Conservation (phyloP, 345 rosid species). For the Populus nigra region DNA sequence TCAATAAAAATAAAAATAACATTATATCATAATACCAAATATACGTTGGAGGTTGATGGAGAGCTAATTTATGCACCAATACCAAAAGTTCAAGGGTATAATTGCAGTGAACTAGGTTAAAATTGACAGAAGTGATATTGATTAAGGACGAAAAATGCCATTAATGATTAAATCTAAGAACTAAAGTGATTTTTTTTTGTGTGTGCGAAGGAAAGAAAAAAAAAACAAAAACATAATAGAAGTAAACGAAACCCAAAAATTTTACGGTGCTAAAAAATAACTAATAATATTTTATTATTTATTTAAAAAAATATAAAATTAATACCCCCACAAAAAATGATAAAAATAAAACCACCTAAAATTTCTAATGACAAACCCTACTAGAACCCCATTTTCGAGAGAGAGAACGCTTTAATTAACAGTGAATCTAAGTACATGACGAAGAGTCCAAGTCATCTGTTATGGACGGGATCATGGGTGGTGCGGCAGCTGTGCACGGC, state of each 20-base stretch:
- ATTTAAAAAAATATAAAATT: no score
- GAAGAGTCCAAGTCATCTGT: constrained; percentile 20
- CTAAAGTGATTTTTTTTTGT: background rate
- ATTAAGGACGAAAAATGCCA: background rate
- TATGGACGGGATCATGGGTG: constrained; percentile 21
- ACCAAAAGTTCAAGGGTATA: background rate
- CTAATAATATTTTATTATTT: no score
- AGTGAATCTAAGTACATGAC: constrained; percentile 7
- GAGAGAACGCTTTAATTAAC: background rate
- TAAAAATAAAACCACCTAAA: background rate
- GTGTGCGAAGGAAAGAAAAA: background rate
- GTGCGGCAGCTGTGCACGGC: constrained; percentile 31
- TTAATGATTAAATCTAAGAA: no score
- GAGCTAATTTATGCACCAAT: no score
- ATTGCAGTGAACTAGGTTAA: background rate
- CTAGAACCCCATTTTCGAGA: background rate
- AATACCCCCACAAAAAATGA: no score
- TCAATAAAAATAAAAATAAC: no score
- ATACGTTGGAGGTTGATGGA: background rate
- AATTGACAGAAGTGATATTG: background rate
- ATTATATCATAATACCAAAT: no score
- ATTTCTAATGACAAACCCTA: constrained; percentile 1
- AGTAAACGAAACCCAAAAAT: no score
- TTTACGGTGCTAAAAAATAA: no score
- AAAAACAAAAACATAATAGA: no score